Percentiles rank a stretch among this genome's conserved stretches.
Evolutionary conservation across 2,329 filamentous ascomycete species (phyloP).

Genomic region (Botryotinia calthae): DNA sequence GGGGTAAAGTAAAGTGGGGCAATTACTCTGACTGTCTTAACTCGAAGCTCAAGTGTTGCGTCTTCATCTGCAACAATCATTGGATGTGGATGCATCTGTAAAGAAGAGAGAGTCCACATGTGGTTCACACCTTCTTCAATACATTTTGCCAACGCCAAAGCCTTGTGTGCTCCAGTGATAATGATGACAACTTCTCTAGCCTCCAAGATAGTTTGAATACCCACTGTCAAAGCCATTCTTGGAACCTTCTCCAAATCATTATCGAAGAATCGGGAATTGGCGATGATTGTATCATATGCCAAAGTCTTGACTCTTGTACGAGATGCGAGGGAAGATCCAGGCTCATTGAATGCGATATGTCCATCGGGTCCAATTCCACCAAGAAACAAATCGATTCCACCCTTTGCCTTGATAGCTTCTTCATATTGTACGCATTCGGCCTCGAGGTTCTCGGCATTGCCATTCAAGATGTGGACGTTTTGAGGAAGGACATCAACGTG

Average conservation of each 20-base stretch:
- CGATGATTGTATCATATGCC: conserved; percentile 81
- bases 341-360: conserved; percentile 89
- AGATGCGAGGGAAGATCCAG: conserved; percentile 73
- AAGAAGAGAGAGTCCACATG: conserved; percentile 83
- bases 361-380: conserved; percentile 83
- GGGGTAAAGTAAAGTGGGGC: conserved; percentile 9
- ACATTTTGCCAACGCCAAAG: conserved; percentile 73
- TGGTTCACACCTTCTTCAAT: conserved; percentile 82
- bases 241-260: conserved; percentile 73
- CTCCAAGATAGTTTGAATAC: conserved; percentile 79
- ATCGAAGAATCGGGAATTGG: conserved; percentile 81
- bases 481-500: conserved; percentile 76
- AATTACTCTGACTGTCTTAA: conserved; percentile 66
- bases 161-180: conserved; percentile 78
- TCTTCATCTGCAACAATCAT: conserved; percentile 84
- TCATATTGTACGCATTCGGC: conserved; percentile 79
- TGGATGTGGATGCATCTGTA: conserved; percentile 78
- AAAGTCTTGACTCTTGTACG: conserved; percentile 83
- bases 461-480: conserved; percentile 82
- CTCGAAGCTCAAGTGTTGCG: conserved; percentile 68
- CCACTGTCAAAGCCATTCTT: conserved; percentile 79
- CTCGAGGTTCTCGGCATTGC: conserved; percentile 72
- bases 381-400: conserved; percentile 82
- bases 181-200: conserved; percentile 80
- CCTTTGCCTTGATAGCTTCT: conserved; percentile 67